phyloP scores from a whole-genome alignment of 805 yeast genomes.

The Metschnikowia matae region DNA sequence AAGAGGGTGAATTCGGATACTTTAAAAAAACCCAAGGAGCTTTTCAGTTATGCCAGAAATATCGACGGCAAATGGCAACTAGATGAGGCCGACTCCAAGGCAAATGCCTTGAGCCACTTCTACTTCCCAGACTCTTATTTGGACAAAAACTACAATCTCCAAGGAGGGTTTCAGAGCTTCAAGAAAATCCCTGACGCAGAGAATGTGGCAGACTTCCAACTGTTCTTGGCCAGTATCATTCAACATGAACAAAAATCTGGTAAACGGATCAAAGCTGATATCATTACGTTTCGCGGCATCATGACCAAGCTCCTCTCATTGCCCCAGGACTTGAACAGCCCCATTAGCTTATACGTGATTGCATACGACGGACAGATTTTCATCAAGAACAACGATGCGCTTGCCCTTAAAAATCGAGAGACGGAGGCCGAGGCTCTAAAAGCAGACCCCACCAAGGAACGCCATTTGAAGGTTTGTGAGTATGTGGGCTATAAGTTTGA shows the following conservation, averaged over 20 bases:
- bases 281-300: slow-evolving; percentile 82
- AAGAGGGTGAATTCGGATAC: slow-evolving; percentile 61
- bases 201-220: slow-evolving; percentile 52
- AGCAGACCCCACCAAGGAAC: slow-evolving; percentile 21
- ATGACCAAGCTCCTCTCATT: slow-evolving; percentile 69
- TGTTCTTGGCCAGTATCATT: slow-evolving; percentile 53
- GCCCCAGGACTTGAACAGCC: slow-evolving; percentile 56
- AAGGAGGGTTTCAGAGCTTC: slow-evolving; percentile 60
- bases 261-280: slow-evolving; percentile 52
- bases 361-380: slow-evolving; percentile 74
- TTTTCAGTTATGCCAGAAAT: slow-evolving; percentile 62
- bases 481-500: slow-evolving; percentile 87
- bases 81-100: slow-evolving; percentile 45
- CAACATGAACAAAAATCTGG: slow-evolving; percentile 49
- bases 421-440: slow-evolving; percentile 15
- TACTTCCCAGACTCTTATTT: slow-evolving; percentile 74
- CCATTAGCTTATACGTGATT: slow-evolving; percentile 57
- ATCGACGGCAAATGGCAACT: slow-evolving; percentile 41
- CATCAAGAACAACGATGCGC: slow-evolving; percentile 49
- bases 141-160: slow-evolving; percentile 58
- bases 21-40: slow-evolving; percentile 81
- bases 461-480: slow-evolving; percentile 38
- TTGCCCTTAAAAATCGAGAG: slow-evolving; percentile 28
- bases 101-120: slow-evolving; percentile 57
- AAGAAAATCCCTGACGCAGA: slow-evolving; percentile 50